Evolutionary conservation across 139 green algal species (phyloP).

Genomic region (Limnomonas spitsbergensis): DNA sequence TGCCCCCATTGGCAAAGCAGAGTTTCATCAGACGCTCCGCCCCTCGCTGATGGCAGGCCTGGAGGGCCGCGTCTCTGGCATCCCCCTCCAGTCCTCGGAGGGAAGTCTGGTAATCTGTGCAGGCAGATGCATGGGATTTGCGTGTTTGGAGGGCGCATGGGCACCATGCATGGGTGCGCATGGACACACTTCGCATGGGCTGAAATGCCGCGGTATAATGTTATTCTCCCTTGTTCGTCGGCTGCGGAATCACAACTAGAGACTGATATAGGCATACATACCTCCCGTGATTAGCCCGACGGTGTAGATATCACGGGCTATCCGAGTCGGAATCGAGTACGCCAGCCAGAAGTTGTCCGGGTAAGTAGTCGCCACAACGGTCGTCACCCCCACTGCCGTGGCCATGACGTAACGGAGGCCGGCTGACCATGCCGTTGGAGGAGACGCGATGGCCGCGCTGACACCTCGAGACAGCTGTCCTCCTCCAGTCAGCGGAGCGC

Average conservation of each 20-base stretch:
- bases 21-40: conserved; percentile 55
- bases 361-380: neutral
- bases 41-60: conserved; percentile 46
- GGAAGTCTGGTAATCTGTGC: conserved; percentile 39
- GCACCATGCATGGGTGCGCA: neutral
- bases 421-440: too few species aligned
- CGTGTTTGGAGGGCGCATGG: neutral
- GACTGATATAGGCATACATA: neutral
- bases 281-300: conserved; percentile 42
- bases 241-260: neutral
- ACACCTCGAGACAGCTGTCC: too few species aligned
- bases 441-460: too few species aligned
- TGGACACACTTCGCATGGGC: neutral
- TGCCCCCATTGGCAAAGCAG: conserved; percentile 83
- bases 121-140: neutral
- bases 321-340: conserved; percentile 41
- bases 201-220: neutral
- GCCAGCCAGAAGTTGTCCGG: conserved; percentile 20
- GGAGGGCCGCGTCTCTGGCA: conserved; percentile 31
- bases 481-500: too few species aligned
- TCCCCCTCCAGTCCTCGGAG: conserved; percentile 17
- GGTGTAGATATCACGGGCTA: conserved; percentile 40
- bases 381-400: neutral
- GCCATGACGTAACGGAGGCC: too few species aligned
- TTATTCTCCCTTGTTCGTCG: neutral